Evolutionary conservation across 1,139 yeast genomes (phyloP).

Genomic region (Taiozyma onychis): DNA sequence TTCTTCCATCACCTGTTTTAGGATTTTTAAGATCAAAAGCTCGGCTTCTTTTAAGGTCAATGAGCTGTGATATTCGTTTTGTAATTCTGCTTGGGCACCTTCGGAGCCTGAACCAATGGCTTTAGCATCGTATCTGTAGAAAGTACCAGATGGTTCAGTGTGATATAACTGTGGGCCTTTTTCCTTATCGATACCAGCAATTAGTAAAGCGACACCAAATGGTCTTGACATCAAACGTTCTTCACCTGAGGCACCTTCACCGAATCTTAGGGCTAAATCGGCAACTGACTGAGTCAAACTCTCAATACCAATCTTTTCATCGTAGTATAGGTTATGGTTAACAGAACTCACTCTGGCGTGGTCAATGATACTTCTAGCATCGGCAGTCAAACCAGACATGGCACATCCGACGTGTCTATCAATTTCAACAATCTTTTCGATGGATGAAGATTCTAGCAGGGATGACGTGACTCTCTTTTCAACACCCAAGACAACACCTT

Average conservation of each 20-base stretch:
- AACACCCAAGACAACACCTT: slow-evolving; percentile 94
- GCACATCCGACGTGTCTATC: slow-evolving; percentile 97
- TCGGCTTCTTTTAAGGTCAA: slow-evolving; percentile 95
- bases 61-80: slow-evolving; percentile 93
- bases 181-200: slow-evolving; percentile 90
- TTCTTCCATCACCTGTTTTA: slow-evolving; percentile 99
- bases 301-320: slow-evolving; percentile 90
- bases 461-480: slow-evolving; percentile 96
- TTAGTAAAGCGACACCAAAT: slow-evolving; percentile 93
- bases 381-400: slow-evolving; percentile 98
- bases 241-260: slow-evolving; percentile 98
- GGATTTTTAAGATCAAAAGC: slow-evolving; percentile 76
- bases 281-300: slow-evolving; percentile 94
- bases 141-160: slow-evolving; percentile 99
- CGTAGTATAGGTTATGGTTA: slow-evolving; percentile 84
- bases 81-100: slow-evolving; percentile 97
- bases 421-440: slow-evolving; percentile 93
- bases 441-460: slow-evolving; percentile 83
- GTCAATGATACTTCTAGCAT: slow-evolving; percentile 97
- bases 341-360: slow-evolving; percentile 93
- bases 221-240: slow-evolving; percentile 98
- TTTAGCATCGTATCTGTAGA: slow-evolving; percentile 95
- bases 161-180: slow-evolving; percentile 96
- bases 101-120: slow-evolving; percentile 99
- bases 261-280: slow-evolving; percentile 93